Percentiles rank a stretch among this genome's conserved stretches.
phyloP scores from a whole-genome alignment of 805 yeast genomes.

The Wickerhamomyces strasburgensis region DNA sequence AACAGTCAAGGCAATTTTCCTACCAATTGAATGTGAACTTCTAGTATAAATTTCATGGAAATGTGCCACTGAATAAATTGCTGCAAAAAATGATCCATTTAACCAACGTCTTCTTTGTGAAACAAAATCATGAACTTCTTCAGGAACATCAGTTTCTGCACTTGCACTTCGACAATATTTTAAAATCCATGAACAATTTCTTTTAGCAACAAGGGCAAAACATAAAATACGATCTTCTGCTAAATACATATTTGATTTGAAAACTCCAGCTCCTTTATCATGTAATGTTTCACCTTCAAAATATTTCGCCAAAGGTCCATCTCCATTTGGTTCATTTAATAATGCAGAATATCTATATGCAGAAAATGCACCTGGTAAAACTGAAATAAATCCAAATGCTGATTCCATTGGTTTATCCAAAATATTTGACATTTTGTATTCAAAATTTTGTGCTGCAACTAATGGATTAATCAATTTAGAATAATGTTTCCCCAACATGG shows the following conservation, averaged over 20 bases:
- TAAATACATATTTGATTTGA: slow-evolving; percentile 92
- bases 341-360: slow-evolving; percentile 88
- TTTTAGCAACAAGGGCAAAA: slow-evolving; percentile 91
- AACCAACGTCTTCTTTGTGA: slow-evolving; percentile 95
- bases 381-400: slow-evolving; percentile 89
- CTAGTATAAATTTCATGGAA: slow-evolving; percentile 64
- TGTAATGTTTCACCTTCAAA: slow-evolving; percentile 85
- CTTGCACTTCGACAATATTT: slow-evolving; percentile 82
- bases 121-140: slow-evolving; percentile 75
- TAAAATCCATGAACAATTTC: slow-evolving; percentile 65
- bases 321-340: slow-evolving; percentile 59
- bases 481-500: slow-evolving; percentile 64
- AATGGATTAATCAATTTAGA: slow-evolving; percentile 68
- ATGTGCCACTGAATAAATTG: slow-evolving; percentile 79
- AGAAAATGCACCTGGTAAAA: slow-evolving; percentile 94
- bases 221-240: slow-evolving; percentile 96
- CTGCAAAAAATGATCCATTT: slow-evolving; percentile 95
- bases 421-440: slow-evolving; percentile 91
- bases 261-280: slow-evolving; percentile 68
- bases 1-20: slow-evolving; percentile 68
- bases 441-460: slow-evolving; percentile 95
- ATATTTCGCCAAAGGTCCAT: slow-evolving; percentile 82
- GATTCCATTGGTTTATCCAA: slow-evolving; percentile 95
- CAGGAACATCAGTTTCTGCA: slow-evolving; percentile 97
- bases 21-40: slow-evolving; percentile 62